Conservation (phyloP, 2,329 filamentous ascomycete genomes). For the Lanzia echinophila region DNA sequence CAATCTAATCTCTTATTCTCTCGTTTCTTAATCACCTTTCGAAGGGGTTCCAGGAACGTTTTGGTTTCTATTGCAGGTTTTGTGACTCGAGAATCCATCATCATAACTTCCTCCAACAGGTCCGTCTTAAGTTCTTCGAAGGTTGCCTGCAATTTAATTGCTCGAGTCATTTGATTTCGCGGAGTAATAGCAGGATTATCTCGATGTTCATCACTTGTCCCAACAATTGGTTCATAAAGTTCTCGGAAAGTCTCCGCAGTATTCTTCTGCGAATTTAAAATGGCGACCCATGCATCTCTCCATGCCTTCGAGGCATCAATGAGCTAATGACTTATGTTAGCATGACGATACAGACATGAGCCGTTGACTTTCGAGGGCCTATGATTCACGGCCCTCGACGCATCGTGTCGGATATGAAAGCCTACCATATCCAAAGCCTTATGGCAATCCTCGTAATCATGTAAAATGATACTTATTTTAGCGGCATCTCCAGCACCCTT, state of each 20-base stretch:
- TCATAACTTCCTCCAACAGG: conserved; percentile 61
- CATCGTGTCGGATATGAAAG: conserved; percentile 8
- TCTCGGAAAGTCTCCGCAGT: conserved; percentile 61
- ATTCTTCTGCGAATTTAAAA: conserved; percentile 62
- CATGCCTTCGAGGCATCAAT: conserved; percentile 69
- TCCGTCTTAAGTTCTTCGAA: conserved; percentile 68
- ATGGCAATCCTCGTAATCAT: conserved; percentile 76
- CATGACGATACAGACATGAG: too few relatives aligned
- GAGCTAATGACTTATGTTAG: conserved; percentile 45
- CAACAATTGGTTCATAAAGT: conserved; percentile 71
- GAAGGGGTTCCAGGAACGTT: conserved; percentile 62
- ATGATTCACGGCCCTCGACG: too few relatives aligned
- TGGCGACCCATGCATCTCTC: conserved; percentile 71
- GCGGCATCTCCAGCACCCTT: conserved; percentile 66
- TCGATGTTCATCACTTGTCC: conserved; percentile 50
- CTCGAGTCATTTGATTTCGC: conserved; percentile 54
- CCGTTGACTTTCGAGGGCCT: too few relatives aligned
- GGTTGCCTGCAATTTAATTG: conserved; percentile 55
- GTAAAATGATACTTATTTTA: conserved; percentile 66
- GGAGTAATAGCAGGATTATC: conserved; percentile 56
- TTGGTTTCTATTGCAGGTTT: conserved; percentile 63
- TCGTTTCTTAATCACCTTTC: conserved; percentile 78
- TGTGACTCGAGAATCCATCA: conserved; percentile 65
- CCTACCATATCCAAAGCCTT: conserved; percentile 64
- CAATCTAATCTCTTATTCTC: conserved; percentile 78